Evolutionary conservation across 2,329 filamentous ascomycete genomes (phyloP).

Genomic region (Venturia effusa): DNA sequence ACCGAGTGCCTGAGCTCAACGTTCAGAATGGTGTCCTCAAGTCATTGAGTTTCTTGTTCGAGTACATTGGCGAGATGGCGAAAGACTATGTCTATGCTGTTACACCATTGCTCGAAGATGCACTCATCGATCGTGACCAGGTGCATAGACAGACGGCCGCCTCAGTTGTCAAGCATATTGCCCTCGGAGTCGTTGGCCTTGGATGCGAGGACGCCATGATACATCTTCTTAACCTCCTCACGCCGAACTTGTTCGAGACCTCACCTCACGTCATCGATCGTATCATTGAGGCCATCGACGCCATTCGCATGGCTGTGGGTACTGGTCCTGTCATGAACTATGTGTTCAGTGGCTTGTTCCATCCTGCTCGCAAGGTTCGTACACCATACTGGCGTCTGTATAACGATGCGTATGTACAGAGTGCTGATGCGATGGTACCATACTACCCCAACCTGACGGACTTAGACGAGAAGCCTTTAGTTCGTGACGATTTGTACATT

Average conservation of each 20-base stretch:
- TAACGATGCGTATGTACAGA: slow-evolving; percentile 93
- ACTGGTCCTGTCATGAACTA: slow-evolving; percentile 94
- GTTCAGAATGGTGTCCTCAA: slow-evolving; percentile 98
- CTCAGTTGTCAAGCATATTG: slow-evolving; percentile 94
- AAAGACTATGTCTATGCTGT: slow-evolving; percentile 99
- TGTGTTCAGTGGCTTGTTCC: slow-evolving; percentile 94
- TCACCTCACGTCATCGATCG: slow-evolving; percentile 97
- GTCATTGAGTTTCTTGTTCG: slow-evolving; percentile 91
- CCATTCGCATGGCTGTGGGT: slow-evolving; percentile 85
- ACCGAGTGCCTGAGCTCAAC: slow-evolving; percentile 94
- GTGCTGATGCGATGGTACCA: slow-evolving; percentile 87
- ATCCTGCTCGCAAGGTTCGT: slow-evolving; percentile 88
- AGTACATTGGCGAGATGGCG: slow-evolving; percentile 99
- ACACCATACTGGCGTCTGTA: slow-evolving; percentile 94
- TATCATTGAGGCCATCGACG: slow-evolving; percentile 95
- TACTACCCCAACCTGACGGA: slow-evolving; percentile 57
- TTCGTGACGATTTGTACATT: slow-evolving; percentile 9
- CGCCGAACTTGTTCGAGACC: slow-evolving; percentile 96
- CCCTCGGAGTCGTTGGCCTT: slow-evolving; percentile 90
- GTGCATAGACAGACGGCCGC: slow-evolving; percentile 96
- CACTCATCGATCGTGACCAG: slow-evolving; percentile 94
- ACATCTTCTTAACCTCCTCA: slow-evolving; percentile 89
- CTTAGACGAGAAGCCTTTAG: slow-evolving; percentile 3
- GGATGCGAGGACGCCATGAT: slow-evolving; percentile 98
- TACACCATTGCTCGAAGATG: slow-evolving; percentile 88